Evolutionary conservation across 2,329 filamentous ascomycete species (phyloP).

Genomic region (Aspergillus pseudonomiae): DNA sequence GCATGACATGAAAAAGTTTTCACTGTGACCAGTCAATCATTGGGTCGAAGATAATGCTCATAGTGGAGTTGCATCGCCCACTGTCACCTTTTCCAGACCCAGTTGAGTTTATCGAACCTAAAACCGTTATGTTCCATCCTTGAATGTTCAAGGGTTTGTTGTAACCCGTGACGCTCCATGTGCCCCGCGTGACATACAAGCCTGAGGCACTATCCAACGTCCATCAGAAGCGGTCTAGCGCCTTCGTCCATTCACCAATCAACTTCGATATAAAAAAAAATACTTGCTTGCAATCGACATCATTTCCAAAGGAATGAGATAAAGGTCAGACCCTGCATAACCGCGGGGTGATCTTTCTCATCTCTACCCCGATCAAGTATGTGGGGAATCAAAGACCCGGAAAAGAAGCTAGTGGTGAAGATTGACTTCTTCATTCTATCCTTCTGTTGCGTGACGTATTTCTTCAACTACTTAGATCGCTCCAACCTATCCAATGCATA

Average conservation of each 20-base stretch:
- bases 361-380: neutral
- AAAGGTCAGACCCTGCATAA: neutral
- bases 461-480: conserved; percentile 53
- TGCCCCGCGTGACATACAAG: neutral
- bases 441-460: conserved; percentile 52
- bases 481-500: conserved; percentile 55
- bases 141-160: neutral
- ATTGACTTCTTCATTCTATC: conserved; percentile 54
- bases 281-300: neutral
- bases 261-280: neutral
- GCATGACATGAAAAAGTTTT: neutral
- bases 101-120: neutral
- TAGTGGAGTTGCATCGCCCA: neutral
- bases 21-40: neutral
- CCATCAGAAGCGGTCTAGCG: neutral
- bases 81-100: neutral
- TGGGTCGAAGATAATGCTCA: neutral
- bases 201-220: neutral
- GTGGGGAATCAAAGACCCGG: conserved; percentile 6
- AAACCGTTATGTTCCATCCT: neutral
- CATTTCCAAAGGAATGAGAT: neutral
- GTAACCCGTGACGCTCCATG: neutral
- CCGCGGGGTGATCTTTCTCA: neutral
- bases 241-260: neutral
- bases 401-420: conserved; percentile 53